These are phyloP conservation scores for Rhynchosporium agropyri DNA, from an alignment of 2,329 filamentous ascomycete species.

Conservation along the genomic window DNA sequence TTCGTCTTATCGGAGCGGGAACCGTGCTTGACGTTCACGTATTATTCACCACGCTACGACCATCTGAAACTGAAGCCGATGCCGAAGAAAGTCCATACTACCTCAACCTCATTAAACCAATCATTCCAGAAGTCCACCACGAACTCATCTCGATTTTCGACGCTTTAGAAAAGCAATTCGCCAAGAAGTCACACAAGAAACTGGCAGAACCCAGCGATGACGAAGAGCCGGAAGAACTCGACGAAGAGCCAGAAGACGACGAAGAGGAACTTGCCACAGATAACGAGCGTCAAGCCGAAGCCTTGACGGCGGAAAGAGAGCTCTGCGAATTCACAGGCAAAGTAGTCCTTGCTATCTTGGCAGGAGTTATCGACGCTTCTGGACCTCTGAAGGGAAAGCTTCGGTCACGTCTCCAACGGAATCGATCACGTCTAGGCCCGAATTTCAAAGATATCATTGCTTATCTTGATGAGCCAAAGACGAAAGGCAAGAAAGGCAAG, in stretches of 20 bases:
- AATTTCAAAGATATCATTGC: constrained; percentile 85
- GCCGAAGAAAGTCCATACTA: constrained; percentile 55
- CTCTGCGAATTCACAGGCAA: constrained; percentile 86
- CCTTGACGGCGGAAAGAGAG: constrained; percentile 78
- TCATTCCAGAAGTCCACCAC: constrained; percentile 62
- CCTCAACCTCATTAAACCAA: constrained; percentile 66
- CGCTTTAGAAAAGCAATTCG: constrained; percentile 73
- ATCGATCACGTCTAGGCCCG: constrained; percentile 76
- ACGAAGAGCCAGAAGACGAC: constrained; percentile 63
- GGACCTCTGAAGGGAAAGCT: constrained; percentile 65
- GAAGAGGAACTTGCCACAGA: constrained; percentile 55
- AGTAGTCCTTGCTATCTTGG: constrained; percentile 78
- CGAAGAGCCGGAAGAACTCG: constrained; percentile 70
- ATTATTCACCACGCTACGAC: constrained; percentile 73
- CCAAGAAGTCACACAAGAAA: constrained; percentile 67
- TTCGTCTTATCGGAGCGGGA: constrained; percentile 75
- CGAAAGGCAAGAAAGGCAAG: constrained; percentile 46
- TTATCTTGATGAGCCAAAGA: constrained; percentile 73
- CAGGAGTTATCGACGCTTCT: constrained; percentile 69
- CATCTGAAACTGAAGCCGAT: constrained; percentile 49
- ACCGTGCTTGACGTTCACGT: constrained; percentile 81
- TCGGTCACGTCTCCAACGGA: constrained; percentile 72
- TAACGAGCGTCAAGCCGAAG: constrained; percentile 62
- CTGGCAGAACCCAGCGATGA: constrained; percentile 69
- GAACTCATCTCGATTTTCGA: constrained; percentile 78